Evolutionary conservation across 768 basidiomycete genomes (phyloP).

Genomic region (Lenzites betulinus): DNA sequence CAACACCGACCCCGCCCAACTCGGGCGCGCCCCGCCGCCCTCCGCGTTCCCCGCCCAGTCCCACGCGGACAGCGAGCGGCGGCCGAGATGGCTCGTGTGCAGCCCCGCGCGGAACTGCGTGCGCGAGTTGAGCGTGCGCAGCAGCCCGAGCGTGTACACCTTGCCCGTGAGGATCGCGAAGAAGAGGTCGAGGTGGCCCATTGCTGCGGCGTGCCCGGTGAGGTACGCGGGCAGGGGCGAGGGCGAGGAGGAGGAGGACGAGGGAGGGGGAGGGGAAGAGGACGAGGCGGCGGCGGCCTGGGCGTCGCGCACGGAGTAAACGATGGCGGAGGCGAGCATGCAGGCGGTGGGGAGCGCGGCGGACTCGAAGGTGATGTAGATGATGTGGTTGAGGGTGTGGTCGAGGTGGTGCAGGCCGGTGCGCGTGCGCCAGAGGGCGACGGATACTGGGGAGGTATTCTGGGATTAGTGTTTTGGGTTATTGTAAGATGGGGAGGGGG

Average conservation of each 20-base stretch:
- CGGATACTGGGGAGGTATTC: conserved; percentile 35
- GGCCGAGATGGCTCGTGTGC: conserved; percentile 42
- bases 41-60: conserved; percentile 30
- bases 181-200: conserved; percentile 36
- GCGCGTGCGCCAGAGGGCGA: conserved; percentile 43
- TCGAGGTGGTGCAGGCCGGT: conserved; percentile 39
- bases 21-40: background rate
- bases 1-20: background rate
- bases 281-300: background rate
- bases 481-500: background rate
- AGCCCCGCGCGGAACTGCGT: conserved; percentile 34
- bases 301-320: conserved; percentile 27
- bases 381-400: conserved; percentile 41
- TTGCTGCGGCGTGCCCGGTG: background rate
- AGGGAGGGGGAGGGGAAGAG: background rate
- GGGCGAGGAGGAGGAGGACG: background rate
- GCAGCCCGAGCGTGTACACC: conserved; percentile 38
- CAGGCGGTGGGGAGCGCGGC: conserved; percentile 38
- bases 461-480: background rate
- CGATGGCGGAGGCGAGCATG: conserved; percentile 33
- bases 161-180: conserved; percentile 54
- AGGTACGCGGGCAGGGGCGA: background rate
- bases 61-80: conserved; percentile 44
- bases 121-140: conserved; percentile 35
- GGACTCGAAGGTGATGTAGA: conserved; percentile 43